phyloP scores from a whole-genome alignment of 192 early-diverging fungal genomes.

The Spinellus fusiger region DNA sequence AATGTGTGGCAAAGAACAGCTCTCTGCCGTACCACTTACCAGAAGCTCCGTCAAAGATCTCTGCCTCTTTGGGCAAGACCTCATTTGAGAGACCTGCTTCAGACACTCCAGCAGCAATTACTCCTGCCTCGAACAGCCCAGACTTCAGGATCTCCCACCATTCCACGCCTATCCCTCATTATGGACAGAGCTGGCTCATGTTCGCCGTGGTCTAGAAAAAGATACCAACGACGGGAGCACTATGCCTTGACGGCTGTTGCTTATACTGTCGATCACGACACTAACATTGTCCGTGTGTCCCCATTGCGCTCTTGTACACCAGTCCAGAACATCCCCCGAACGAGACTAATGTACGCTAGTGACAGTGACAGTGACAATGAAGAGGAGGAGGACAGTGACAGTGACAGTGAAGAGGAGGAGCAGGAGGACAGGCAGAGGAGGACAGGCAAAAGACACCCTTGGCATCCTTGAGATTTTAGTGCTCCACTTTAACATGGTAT shows the following conservation, averaged over 20 bases:
- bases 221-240: not conserved
- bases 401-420: too few species aligned
- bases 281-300: not conserved
- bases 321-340: too few species aligned
- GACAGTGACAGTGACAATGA: too few species aligned
- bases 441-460: too few species aligned
- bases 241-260: not conserved
- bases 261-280: not conserved
- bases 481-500: too few species aligned
- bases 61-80: slow-evolving; percentile 2
- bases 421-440: too few species aligned
- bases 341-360: too few species aligned
- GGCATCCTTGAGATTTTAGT: too few species aligned
- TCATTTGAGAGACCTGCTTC: slow-evolving; percentile 3
- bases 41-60: slow-evolving; percentile 5
- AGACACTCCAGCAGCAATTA: not conserved
- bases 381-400: too few species aligned
- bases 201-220: not conserved
- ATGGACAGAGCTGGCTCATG: not conserved
- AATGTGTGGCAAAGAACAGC: not conserved
- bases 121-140: not conserved
- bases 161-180: not conserved
- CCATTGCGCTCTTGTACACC: too few species aligned
- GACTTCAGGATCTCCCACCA: not conserved
- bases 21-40: slow-evolving; percentile 1